Evolutionary conservation across 148 eudicot genomes (phyloP).

Genomic region (Beta vulgaris): DNA sequence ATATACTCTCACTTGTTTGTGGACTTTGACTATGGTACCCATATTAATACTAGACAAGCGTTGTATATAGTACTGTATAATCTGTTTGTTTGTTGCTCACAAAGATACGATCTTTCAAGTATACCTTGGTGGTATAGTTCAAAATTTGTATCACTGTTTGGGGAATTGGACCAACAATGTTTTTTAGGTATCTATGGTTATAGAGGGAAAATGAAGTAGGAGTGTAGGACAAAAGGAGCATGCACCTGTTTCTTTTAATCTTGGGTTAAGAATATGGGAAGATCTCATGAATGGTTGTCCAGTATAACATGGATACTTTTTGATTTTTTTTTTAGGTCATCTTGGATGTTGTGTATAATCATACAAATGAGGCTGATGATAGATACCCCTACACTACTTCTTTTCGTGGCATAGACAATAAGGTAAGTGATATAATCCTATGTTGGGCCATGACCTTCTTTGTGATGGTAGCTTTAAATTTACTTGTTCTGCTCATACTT

Average conservation of each 20-base stretch:
- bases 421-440: constrained; percentile 45
- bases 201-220: background rate
- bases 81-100: background rate
- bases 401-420: constrained; percentile 96
- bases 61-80: background rate
- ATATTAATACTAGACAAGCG: background rate
- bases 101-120: background rate
- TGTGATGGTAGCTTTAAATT: background rate
- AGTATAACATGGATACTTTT: constrained; percentile 12
- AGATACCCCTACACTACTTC: constrained; percentile 82
- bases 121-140: background rate
- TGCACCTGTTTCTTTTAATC: background rate
- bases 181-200: background rate
- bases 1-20: background rate
- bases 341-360: constrained; percentile 97
- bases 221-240: no score
- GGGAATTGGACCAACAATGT: background rate
- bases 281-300: background rate
- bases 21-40: background rate
- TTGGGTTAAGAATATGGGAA: background rate
- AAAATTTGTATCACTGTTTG: background rate
- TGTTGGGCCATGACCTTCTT: background rate
- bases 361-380: constrained; percentile 99
- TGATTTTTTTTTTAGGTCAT: constrained; percentile 61
- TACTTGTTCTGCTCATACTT: background rate